Base-by-base conservation (phyloP, 2,329 filamentous ascomycete genomes). In the Colletotrichum graminicola region DNA sequence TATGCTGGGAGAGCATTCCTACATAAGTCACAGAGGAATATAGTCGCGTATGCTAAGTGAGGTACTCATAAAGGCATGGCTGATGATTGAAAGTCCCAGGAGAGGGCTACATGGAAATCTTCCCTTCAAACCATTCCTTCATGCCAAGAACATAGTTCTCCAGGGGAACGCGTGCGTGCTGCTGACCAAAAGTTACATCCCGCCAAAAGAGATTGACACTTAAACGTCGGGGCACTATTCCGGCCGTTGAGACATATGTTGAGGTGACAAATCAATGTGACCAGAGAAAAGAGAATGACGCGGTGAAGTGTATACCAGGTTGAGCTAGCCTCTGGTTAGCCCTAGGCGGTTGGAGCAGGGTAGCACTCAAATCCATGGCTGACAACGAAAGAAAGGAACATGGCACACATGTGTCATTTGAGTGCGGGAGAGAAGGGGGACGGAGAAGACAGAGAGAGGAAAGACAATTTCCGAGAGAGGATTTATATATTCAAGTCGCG, bases 1-100 rank as follows among this genome's bases (percentile, higher is more conserved):
- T 54, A 67, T 49, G 55, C 66, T 61, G 66, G 66, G 55, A 55
- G 55, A 61, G 61, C 55, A 23, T 62, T 47, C 39, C 41, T 72
- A 55, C 61, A 64, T 45, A 54, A 55, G 21, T 52, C 32, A n/a
- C 54, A 61, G 54, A 61, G 47, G 66, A 49, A 57, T 68, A 45
- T 52, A 54, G 52, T 59, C 26, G 59, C 54, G 7, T 34, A 64
- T 59, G 56, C 57, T 2, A 47, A 62, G 52, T 5, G 7, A 39
- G 21, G 32, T 21, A n/a, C 32, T 14, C n/a, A 21, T 34, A 21
- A n/a, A 11, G 18, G 32, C 18, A 54, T 34, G 8, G 51, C 47
- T 26, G 47, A 2, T 14, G 21, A 26, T 52, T 18, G 26, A 29
- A 32, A 41, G 55, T 41, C 34, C 16, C 16, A 36, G 16, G 51